Percentiles rank a stretch among this genome's conserved stretches.
Evolutionary conservation across 495 filamentous ascomycete species (phyloP).

Genomic region (Podospora comata): DNA sequence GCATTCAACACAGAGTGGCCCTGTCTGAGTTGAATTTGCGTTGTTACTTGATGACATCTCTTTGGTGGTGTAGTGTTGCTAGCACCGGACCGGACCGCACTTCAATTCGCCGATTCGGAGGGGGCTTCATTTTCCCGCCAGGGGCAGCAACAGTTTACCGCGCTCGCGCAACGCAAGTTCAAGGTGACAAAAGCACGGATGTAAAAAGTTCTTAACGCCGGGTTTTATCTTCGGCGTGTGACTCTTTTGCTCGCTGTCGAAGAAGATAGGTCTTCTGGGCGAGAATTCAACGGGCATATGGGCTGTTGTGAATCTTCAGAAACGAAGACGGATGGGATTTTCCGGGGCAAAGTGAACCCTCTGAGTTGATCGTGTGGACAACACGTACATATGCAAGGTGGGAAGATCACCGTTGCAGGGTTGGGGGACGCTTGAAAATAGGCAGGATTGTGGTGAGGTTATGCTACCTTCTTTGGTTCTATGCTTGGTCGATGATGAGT

Average conservation of each 20-base stretch:
- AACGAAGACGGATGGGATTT: not conserved
- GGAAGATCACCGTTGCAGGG: conserved; percentile 1
- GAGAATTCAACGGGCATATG: not conserved
- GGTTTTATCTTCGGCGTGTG: not conserved
- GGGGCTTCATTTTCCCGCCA: conserved; percentile 7
- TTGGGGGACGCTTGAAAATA: not conserved
- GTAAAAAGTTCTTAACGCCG: not conserved
- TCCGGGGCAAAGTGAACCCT: not conserved
- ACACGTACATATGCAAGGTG: not conserved
- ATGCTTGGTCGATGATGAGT: not conserved
- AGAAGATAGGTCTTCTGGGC: not conserved
- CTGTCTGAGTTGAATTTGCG: not conserved
- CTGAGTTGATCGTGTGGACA: not conserved
- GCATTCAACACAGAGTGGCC: not conserved
- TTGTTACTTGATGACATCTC: not conserved
- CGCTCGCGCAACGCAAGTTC: conserved; percentile 2
- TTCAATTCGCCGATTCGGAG: conserved; percentile 13
- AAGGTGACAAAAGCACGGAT: conserved; percentile 3
- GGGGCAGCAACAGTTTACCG: conserved; percentile 6
- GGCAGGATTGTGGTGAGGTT: not conserved
- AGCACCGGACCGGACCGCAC: conserved; percentile 6
- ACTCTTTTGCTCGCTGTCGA: not conserved
- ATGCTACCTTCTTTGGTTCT: not conserved
- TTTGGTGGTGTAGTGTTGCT: not conserved
- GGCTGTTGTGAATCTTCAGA: too few relatives aligned